Base-by-base conservation (phyloP, 148 eudicot species). In the Suaeda aralocaspica region DNA sequence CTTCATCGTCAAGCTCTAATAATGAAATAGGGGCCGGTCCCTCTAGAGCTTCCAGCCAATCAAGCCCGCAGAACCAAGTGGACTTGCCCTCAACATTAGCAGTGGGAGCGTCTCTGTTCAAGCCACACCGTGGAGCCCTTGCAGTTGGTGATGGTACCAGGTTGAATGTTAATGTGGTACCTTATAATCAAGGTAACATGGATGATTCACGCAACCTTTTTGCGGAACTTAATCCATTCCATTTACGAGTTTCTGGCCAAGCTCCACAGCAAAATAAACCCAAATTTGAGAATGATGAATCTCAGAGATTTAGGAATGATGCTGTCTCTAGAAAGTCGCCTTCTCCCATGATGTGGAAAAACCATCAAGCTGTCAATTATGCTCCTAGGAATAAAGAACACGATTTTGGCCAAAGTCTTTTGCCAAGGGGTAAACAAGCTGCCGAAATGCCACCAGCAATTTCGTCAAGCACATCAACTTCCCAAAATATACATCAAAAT, bases 141-240 rank as follows among this genome's bases (percentile, higher is more conserved):
- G 82, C 87, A 79, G 83, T 81, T 71, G 87, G 84, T 70, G 96
- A 87, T 86, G 91, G 89, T 53, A 57, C 73, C 28, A 94, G 97
- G 83, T 82, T 89, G 88, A 91, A 91, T 82, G 78, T 90, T 55
- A 94, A 94, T 77, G 81, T 89, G 45, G 89, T 91, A 62, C 97
- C 97, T 67, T 84, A 86, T 72, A 78, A 75, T 58, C 92, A 81
- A 74, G 77, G 72, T 78, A 85, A 60, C 56, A 19, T 71, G 56
- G 96, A 89, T 42, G 96, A 91, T 68, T 79, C 91, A 24, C 88
- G 76, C 66, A 84, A 89, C 74, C 96, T 94, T 66, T 94, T 94
- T 78, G 89, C 97, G 30, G 99, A 94, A 68, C 93, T 94, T 30
- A 94, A 94, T 72, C 99, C 97, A 13, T 94, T 94, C 78, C 88